Conservation (phyloP, 2,329 filamentous ascomycete genomes). For the Exserohilum rostratum region DNA sequence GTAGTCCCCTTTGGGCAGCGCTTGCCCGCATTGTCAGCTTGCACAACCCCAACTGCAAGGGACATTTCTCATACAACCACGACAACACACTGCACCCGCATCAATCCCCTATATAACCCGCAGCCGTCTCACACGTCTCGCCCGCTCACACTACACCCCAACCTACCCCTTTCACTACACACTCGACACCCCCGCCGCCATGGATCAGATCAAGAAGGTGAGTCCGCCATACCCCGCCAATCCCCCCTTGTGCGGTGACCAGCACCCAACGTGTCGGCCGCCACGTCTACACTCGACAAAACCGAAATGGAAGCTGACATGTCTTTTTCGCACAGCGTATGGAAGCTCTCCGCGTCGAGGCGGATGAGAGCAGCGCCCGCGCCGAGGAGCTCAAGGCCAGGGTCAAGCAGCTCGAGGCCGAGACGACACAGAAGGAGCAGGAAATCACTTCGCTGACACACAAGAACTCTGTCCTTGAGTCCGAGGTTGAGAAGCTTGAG, state of each 20-base stretch:
- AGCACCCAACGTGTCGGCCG: slow-evolving; percentile 10
- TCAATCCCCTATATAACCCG: slow-evolving; percentile 12
- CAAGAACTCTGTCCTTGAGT: slow-evolving; percentile 91
- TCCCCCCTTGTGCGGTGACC: slow-evolving; percentile 24
- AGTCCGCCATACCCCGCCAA: slow-evolving; percentile 55
- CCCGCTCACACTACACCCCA: slow-evolving; percentile 8
- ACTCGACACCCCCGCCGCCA: slow-evolving; percentile 48
- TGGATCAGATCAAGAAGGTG: slow-evolving; percentile 93
- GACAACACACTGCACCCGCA: slow-evolving; percentile 14
- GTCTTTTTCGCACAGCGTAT: slow-evolving; percentile 71
- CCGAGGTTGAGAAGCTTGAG: slow-evolving; percentile 93
- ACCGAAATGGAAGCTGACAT: slow-evolving; percentile 28
- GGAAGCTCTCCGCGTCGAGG: slow-evolving; percentile 91
- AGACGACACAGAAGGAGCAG: slow-evolving; percentile 95
- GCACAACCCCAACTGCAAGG: slow-evolving; percentile 14
- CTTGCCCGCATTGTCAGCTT: slow-evolving; percentile 40
- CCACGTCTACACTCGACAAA: slow-evolving; percentile 11
- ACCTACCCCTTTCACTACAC: slow-evolving; percentile 3
- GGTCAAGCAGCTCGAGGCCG: slow-evolving; percentile 90
- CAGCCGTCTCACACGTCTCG: slow-evolving; percentile 4
- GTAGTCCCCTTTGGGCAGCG: slow-evolving; percentile 26
- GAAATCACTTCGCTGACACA: slow-evolving; percentile 95
- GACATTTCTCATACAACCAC: slow-evolving; percentile 35
- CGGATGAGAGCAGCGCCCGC: slow-evolving; percentile 80
- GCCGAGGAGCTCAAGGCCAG: slow-evolving; percentile 85